Evolutionary conservation across 2,329 filamentous ascomycete genomes (phyloP).

Genomic region (Fusarium tjaetaba): DNA sequence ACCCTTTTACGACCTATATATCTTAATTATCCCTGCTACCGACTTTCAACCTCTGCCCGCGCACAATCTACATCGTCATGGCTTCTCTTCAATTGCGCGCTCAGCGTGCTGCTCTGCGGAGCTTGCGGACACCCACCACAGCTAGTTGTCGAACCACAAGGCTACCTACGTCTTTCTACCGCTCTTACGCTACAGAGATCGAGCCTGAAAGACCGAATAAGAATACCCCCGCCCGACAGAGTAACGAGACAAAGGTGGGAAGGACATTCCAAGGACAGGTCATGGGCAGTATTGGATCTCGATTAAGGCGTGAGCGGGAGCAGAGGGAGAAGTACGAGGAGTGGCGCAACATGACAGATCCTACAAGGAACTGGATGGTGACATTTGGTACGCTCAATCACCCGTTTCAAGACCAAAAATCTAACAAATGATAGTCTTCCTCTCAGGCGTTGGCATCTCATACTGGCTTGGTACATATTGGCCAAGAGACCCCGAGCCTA

Average conservation of each 20-base stretch:
- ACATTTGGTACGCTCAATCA: constrained; percentile 61
- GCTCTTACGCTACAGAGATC: constrained; percentile 50
- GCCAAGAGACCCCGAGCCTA: constrained; percentile 59
- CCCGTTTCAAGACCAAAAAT: neutral
- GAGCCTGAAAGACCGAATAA: constrained; percentile 49
- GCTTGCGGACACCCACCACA: constrained; percentile 39
- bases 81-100: constrained; percentile 49
- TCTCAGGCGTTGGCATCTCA: constrained; percentile 61
- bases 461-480: constrained; percentile 70
- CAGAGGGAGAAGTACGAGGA: constrained; percentile 62
- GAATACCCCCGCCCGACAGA: constrained; percentile 42
- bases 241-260: constrained; percentile 52
- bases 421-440: constrained; percentile 55
- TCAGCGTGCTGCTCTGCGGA: constrained; percentile 45
- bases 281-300: constrained; percentile 65
- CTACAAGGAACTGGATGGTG: constrained; percentile 59
- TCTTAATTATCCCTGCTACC: constrained; percentile 7
- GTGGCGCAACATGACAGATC: constrained; percentile 53
- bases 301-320: constrained; percentile 63
- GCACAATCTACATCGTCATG: constrained; percentile 31
- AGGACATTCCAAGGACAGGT: constrained; percentile 67
- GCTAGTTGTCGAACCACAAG: constrained; percentile 25
- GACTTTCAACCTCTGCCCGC: constrained; percentile 11
- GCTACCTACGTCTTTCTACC: constrained; percentile 28
- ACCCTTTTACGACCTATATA: neutral